phyloP scores from a whole-genome alignment of 2,329 filamentous ascomycete genomes.

The Colletotrichum sp. region DNA sequence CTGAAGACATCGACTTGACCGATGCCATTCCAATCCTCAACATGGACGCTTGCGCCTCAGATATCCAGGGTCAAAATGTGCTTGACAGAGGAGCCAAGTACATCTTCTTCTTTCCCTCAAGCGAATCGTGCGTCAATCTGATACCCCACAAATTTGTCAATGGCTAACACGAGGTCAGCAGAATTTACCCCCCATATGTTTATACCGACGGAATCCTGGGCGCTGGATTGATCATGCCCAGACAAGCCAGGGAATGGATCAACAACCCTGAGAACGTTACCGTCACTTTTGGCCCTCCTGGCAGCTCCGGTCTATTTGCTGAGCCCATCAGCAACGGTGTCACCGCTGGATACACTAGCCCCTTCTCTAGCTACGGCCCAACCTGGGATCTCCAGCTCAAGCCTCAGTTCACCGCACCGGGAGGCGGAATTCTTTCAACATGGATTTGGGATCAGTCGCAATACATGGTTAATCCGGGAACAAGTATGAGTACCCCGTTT shows the following conservation, averaged over 20 bases:
- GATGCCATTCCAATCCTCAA: constrained; percentile 44
- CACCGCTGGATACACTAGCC: constrained; percentile 39
- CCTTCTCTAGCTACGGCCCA: constrained; percentile 50
- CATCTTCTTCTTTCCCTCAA: constrained; percentile 41
- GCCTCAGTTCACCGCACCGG: constrained; percentile 52
- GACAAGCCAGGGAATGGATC: constrained; percentile 27
- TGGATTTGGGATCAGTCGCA: constrained; percentile 43
- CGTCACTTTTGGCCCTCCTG: constrained; percentile 22
- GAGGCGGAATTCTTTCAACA: constrained; percentile 56
- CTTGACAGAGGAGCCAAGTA: constrained; percentile 46
- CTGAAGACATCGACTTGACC: constrained; percentile 42
- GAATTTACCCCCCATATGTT: background rate
- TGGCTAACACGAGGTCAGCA: background rate
- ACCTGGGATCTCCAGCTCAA: constrained; percentile 51
- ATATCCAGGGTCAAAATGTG: constrained; percentile 40
- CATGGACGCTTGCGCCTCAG: constrained; percentile 37
- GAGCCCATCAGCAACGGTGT: constrained; percentile 20
- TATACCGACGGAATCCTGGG: constrained; percentile 14
- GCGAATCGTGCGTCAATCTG: background rate
- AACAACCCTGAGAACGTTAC: constrained; percentile 26
- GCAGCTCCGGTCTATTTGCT: constrained; percentile 9
- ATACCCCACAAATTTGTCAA: rapidly evolving
- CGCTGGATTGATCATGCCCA: constrained; percentile 19
- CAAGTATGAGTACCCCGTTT: constrained; percentile 59
- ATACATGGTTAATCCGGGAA: constrained; percentile 57